Base-by-base conservation (phyloP, 2,329 filamentous ascomycete species). In the Podosphaera xanthii region DNA sequence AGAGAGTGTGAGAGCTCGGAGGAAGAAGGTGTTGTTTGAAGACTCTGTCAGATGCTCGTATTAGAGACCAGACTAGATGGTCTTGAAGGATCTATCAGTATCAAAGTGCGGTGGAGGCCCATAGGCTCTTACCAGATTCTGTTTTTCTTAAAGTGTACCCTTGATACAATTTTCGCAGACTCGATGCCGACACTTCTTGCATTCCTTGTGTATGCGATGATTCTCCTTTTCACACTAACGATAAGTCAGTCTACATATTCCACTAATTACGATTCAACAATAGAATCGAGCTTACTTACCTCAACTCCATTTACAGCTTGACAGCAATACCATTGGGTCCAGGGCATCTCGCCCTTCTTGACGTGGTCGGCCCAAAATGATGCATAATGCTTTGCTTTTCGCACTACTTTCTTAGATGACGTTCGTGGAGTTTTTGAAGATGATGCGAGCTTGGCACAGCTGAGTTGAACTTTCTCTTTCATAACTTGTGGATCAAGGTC, bases 291-390 rank as follows among this genome's bases (percentile, higher is more conserved):
- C 40, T 3, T 12, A 59, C 57, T 57, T 38, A 61, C 62, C 54
- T 61, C 61, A 34, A 48, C 31, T 2, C 63, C 61, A 42, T 58
- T 49, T 3, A 59, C 50, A 10, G 60, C 12, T 4, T 60, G 53
- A 58, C 63, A 64, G 34, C 63, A 64, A 57, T 64, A 61, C 63
- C 63, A 64, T 12, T 64, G 63, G 1, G 60, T 64, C 63, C 63
- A 64, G 2, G 63, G 63, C 46, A 61, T 60, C 42, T 63, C 59
- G 3, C 63, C 63, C 35, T 59, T 62, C 59, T 60, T 61, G 50
- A 62, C 55, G 5, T 64, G 62, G 48, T 60, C 55, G n/a, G 56
- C 57, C 56, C 52, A 63, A 33, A 59, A 60, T 35, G 49, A 49
- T 10, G 49, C 42, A 42, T 59, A 60, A 36, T 59, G 48, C 38